A percentile compares a stretch with the other conserved stretches of the same genome.
Evolutionary conservation across 495 filamentous ascomycete species (phyloP).

Genomic region (Apodospora peruviana): DNA sequence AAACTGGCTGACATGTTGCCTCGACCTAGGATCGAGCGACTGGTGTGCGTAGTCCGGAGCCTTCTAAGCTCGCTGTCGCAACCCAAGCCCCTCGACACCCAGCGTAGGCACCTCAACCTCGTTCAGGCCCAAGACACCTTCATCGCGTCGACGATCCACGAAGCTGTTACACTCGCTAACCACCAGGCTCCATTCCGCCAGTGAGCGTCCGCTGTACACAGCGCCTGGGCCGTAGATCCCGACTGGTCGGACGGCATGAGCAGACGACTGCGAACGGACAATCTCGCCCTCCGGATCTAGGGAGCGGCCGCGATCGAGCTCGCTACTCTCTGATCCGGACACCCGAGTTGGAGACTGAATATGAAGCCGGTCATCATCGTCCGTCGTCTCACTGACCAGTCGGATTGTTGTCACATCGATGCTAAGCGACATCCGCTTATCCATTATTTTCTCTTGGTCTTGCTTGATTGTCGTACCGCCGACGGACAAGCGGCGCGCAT

Average conservation of each 20-base stretch:
- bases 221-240: conserved; percentile 33
- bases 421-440: conserved; percentile 17
- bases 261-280: conserved; percentile 8
- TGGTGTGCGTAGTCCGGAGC: neutral
- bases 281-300: conserved; percentile 8
- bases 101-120: conserved; percentile 84
- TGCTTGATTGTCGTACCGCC: conserved; percentile 8
- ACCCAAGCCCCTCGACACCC: conserved; percentile 78
- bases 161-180: conserved; percentile 89
- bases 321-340: conserved; percentile 10
- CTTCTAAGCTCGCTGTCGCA: conserved; percentile 26
- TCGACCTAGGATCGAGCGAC: neutral
- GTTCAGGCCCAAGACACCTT: conserved; percentile 71
- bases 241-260: conserved; percentile 31
- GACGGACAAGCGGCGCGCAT: conserved; percentile 27
- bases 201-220: conserved; percentile 78
- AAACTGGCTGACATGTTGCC: neutral
- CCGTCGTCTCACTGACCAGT: conserved; percentile 2
- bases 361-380: conserved; percentile 5
- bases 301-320: conserved; percentile 12
- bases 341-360: conserved; percentile 4
- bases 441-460: conserved; percentile 3
- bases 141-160: conserved; percentile 76
- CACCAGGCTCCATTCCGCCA: conserved; percentile 86
- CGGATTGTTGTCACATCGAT: conserved; percentile 10